Evolutionary conservation across 352 stramenopile genomes (phyloP).

Genomic region (Poterioochromonas sp.): DNA sequence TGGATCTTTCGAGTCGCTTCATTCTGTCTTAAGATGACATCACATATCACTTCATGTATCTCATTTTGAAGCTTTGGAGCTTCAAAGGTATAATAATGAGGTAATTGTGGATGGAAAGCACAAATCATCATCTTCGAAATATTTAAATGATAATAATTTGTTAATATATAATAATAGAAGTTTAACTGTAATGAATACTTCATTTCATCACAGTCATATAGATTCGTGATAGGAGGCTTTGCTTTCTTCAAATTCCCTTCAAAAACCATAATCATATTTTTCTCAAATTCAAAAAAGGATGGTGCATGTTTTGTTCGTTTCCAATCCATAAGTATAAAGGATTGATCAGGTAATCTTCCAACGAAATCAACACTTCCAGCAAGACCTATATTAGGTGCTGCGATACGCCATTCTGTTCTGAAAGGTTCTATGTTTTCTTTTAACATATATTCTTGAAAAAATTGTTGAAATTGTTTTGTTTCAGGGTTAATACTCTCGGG

Average conservation of each 20-base stretch:
- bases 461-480: not conserved
- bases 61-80: no score
- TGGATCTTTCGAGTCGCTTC: no score
- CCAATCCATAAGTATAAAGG: slow-evolving; percentile 5
- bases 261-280: not conserved
- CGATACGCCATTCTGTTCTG: slow-evolving; percentile 11
- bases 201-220: not conserved
- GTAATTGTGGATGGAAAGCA: not conserved
- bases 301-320: not conserved
- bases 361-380: slow-evolving; percentile 21
- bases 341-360: not conserved
- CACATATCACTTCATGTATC: no score
- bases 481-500: not conserved
- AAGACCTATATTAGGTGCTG: not conserved
- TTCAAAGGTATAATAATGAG: no score
- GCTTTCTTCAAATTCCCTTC: not conserved
- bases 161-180: slow-evolving; percentile 17
- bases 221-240: not conserved
- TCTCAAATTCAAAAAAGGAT: not conserved
- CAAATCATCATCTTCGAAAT: not conserved
- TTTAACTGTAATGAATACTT: slow-evolving; percentile 26
- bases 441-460: not conserved
- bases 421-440: not conserved
- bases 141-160: slow-evolving; percentile 9
- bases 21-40: no score